A percentile compares a stretch with the other conserved stretches of the same genome.
Conservation (phyloP, 148 eudicot genomes). For the Dianthus caryophyllus region DNA sequence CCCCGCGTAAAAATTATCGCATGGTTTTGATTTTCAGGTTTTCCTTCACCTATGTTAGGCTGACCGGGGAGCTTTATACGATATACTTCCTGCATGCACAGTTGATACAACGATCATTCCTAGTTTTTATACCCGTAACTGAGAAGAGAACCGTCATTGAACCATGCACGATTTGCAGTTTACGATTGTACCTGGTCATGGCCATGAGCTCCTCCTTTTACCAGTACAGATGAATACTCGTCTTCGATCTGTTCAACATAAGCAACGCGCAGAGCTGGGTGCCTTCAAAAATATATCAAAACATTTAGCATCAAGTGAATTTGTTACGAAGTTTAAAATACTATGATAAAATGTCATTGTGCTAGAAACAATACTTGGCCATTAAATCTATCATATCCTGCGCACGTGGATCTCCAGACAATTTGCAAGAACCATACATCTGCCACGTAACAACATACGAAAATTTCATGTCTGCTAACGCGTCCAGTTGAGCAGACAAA, state of each 20-base stretch:
- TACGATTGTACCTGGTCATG: constrained; percentile 77
- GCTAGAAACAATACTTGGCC: constrained; percentile 44
- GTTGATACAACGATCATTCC: constrained; percentile 11
- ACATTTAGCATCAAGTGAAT: neutral
- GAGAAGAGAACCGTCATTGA: no score
- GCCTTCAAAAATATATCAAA: constrained; percentile 37
- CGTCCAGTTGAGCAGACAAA: constrained; percentile 84
- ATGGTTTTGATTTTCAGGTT: constrained; percentile 98
- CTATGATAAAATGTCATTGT: neutral
- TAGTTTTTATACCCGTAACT: no score
- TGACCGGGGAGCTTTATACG: constrained; percentile 93
- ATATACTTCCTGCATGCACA: constrained; percentile 75
- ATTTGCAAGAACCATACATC: constrained; percentile 73
- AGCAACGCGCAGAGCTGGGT: constrained; percentile 89
- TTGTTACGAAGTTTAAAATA: neutral
- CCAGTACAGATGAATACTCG: constrained; percentile 78
- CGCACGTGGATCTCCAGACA: constrained; percentile 78
- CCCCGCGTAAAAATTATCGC: constrained; percentile 97
- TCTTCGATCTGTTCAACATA: constrained; percentile 93
- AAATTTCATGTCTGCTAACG: constrained; percentile 85
- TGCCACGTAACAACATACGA: constrained; percentile 82
- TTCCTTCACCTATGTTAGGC: constrained; percentile 96
- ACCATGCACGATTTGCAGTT: neutral
- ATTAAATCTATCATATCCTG: constrained; percentile 75
- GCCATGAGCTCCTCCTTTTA: constrained; percentile 77